These are phyloP conservation scores for Linderina pennispora DNA, from an alignment of 192 early-diverging fungal genomes.

Conservation along the genomic window DNA sequence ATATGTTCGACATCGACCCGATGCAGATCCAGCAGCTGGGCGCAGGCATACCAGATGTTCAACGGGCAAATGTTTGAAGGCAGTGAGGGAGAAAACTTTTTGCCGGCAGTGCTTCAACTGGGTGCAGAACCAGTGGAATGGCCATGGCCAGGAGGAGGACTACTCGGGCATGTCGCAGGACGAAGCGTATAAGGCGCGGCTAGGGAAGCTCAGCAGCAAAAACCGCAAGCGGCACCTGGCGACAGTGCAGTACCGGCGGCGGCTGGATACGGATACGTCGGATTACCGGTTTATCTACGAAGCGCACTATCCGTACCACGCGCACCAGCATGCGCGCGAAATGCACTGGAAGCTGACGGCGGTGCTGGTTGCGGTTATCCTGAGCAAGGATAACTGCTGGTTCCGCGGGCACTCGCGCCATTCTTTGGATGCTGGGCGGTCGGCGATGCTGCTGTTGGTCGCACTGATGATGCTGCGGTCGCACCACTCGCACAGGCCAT, in stretches of 20 bases:
- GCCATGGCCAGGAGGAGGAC: slow-evolving; percentile 15
- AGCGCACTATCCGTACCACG: slow-evolving; percentile 43
- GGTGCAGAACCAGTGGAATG: background rate
- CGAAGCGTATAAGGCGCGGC: slow-evolving; percentile 42
- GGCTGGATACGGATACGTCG: slow-evolving; percentile 50
- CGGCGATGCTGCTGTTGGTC: slow-evolving; percentile 45
- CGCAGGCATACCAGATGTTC: too few relatives aligned
- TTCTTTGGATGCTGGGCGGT: slow-evolving; percentile 47
- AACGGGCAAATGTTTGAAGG: slow-evolving; percentile 24
- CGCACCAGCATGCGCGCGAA: slow-evolving; percentile 50
- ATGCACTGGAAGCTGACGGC: slow-evolving; percentile 53
- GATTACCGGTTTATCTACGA: slow-evolving; percentile 59
- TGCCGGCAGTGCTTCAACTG: too few relatives aligned
- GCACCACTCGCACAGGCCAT: slow-evolving; percentile 54
- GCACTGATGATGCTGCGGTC: slow-evolving; percentile 47
- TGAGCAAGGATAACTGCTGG: slow-evolving; percentile 62
- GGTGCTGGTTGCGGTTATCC: slow-evolving; percentile 38
- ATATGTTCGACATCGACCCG: slow-evolving; percentile 7
- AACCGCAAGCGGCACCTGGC: slow-evolving; percentile 48
- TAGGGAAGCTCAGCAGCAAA: slow-evolving; percentile 38
- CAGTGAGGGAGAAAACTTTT: too few relatives aligned
- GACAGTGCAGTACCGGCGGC: slow-evolving; percentile 46
- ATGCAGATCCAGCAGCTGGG: slow-evolving; percentile 27
- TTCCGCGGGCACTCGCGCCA: slow-evolving; percentile 35
- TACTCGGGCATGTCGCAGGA: slow-evolving; percentile 41